phyloP scores from a whole-genome alignment of 2,329 filamentous ascomycete genomes.

The Trichoderma oligosporum region DNA sequence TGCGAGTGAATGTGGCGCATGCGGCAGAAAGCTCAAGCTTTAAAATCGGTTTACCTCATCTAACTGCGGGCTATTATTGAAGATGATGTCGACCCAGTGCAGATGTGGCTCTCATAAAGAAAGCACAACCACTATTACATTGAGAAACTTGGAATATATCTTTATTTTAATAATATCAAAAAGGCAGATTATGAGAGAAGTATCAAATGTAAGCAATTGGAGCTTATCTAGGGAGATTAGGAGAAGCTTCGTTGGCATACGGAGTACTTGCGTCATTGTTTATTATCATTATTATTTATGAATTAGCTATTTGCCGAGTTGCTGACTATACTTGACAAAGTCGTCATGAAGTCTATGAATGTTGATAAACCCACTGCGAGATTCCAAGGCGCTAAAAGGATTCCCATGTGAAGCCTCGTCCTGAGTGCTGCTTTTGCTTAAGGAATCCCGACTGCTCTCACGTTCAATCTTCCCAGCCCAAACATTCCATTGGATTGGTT shows the following conservation, averaged over 20 bases:
- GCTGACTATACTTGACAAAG: constrained; percentile 53
- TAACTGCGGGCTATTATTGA: too few relatives aligned
- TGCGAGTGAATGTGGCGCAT: constrained; percentile 3
- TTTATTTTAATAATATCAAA: too few relatives aligned
- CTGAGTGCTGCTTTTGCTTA: constrained; percentile 57
- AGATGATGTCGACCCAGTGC: too few relatives aligned
- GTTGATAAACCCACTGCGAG: constrained; percentile 80
- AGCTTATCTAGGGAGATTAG: too few relatives aligned
- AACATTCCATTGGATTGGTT: constrained; percentile 77
- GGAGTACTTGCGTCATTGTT: too few relatives aligned
- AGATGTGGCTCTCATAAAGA: too few relatives aligned
- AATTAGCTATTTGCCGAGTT: constrained; percentile 48
- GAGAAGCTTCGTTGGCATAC: too few relatives aligned
- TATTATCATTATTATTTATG: background rate
- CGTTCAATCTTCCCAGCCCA: constrained; percentile 84
- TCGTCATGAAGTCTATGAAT: constrained; percentile 76
- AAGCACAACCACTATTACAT: too few relatives aligned
- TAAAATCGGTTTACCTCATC: too few relatives aligned
- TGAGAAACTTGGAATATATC: too few relatives aligned
- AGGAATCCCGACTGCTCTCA: constrained; percentile 60
- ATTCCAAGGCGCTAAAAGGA: constrained; percentile 75
- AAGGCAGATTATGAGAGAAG: too few relatives aligned
- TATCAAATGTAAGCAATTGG: too few relatives aligned
- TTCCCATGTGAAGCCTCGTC: constrained; percentile 71
- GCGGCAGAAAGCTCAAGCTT: constrained; percentile 1